Base-by-base conservation (phyloP, 345 rosid genomes). In the Geranium rotundifolium region DNA sequence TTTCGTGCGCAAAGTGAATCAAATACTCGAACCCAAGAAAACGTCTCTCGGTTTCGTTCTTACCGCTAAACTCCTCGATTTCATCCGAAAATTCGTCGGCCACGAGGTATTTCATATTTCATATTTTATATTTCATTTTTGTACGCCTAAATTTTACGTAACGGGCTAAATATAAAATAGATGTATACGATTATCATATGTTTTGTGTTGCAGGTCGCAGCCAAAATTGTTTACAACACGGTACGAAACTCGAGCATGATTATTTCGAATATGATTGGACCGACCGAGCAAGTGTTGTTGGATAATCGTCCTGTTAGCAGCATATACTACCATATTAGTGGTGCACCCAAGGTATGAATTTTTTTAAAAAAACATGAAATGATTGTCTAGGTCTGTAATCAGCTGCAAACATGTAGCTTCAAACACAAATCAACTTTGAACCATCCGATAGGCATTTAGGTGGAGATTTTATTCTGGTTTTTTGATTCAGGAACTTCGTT, bases 181-280 rank as follows among this genome's bases (percentile, higher is more conserved):
- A n/a, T n/a, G n/a, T n/a, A n/a, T n/a, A n/a, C n/a, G n/a, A n/a
- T n/a, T n/a, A n/a, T n/a, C 13, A 57, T 65, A 7, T 14, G 3
- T 37, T 58, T 17, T 2, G 17, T 23, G 8, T 17, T 30, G 68
- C 67, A 80, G 80, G 71, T 59, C 49, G 65, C 76, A 3, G 75
- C 84, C 0, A 75, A 27, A 29, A 72, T 77, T 67, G 65, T 81
- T 39, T 68, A 68, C 15, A 62, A 59, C 57, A 77, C 85, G 19
- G n/a, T 77, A n/a, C 72, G 57, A 60, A 84, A 77, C 41, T 65
- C 81, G 17, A 84, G 85, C 83, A 75, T 81, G 82, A 50, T 73
- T 9, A 64, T 84, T 20, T 68, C 88, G 63, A 81, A 84, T 50
- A 4, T 84, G 34, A 71, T 77, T 13, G 84, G 88, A 10, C 85